These are phyloP conservation scores for Leccinum disarticulatum DNA, from an alignment of 768 basidiomycete species.

Conservation along the genomic window DNA sequence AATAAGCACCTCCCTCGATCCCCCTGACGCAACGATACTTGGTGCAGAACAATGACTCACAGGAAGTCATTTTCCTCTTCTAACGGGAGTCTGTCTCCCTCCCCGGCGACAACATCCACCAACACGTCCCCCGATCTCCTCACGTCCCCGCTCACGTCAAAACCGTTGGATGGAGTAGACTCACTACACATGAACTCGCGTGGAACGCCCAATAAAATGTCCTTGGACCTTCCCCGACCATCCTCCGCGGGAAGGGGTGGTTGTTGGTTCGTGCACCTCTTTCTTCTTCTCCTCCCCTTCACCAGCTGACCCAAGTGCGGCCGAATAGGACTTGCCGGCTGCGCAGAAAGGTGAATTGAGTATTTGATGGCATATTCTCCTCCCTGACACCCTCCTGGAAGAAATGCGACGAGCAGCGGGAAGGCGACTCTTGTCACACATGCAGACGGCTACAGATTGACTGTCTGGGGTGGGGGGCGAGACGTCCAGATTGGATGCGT, in stretches of 20 bases:
- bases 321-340: slow-evolving; percentile 74
- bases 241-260: slow-evolving; percentile 67
- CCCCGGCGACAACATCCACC: slow-evolving; percentile 43
- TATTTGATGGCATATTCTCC: background rate
- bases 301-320: slow-evolving; percentile 8
- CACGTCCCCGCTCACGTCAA: slow-evolving; percentile 36
- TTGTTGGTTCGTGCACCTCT: slow-evolving; percentile 61
- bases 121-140: slow-evolving; percentile 48
- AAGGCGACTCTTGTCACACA: slow-evolving; percentile 77
- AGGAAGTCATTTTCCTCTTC: slow-evolving; percentile 50
- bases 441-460: slow-evolving; percentile 78
- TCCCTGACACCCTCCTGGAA: slow-evolving; percentile 30
- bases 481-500: slow-evolving; percentile 88
- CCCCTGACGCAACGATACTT: slow-evolving; percentile 24
- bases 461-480: slow-evolving; percentile 83
- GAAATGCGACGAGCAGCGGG: slow-evolving; percentile 90
- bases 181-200: slow-evolving; percentile 20
- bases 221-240: slow-evolving; percentile 52
- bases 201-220: slow-evolving; percentile 48
- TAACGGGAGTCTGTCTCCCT: slow-evolving; percentile 49
- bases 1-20: slow-evolving; percentile 27
- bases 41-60: slow-evolving; percentile 44
- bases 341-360: slow-evolving; percentile 66
- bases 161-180: slow-evolving; percentile 36
- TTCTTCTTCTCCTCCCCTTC: background rate